Base-by-base conservation (phyloP, 768 basidiomycete species). In the Hydnomerulius pinastri region DNA sequence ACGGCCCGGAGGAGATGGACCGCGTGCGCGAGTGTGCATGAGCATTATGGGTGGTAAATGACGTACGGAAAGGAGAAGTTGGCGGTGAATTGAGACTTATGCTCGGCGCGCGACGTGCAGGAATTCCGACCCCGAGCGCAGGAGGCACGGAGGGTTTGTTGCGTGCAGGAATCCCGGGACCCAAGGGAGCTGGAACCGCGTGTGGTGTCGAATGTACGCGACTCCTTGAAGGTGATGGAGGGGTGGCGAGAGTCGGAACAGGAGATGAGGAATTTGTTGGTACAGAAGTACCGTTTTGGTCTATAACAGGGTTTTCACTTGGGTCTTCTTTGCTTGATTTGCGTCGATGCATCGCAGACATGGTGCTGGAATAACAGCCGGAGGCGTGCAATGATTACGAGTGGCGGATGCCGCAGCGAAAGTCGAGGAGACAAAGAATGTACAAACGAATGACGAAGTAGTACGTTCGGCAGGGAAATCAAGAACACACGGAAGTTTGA, bases 311-410 rank as follows among this genome's bases (percentile, higher is more conserved):
- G 25, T 48, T 66, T n/a, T 73, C 71, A 43, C 67, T 67, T 7
- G 28, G 44, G 47, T 70, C 66, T 47, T 74, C 76, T 51, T 66
- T 70, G 60, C 79, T 79, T 4, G 75, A 72, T 61, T 75, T 77
- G 50, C 76, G 70, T 55, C 71, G 60, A 59, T 80, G 79, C 36
- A 73, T 56, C 15, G 53, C 13, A 33, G 57, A 50, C 52, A 54
- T 55, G 30, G 18, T 32, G 44, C 28, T 20, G 15, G 24, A 40
- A 43, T 25, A 18, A 30, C 43, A n/a, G 39, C 40, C 25, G 46
- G 41, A 39, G 23, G 25, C 18, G 38, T 35, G 29, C 7, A 41
- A 20, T 30, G 17, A 20, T 37, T 36, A 47, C 46, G 39, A 46
- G 23, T 10, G 17, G 38, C 38, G 43, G 30, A 41, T 15, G 38